Base-by-base conservation (phyloP, 2,329 filamentous ascomycete species). In the Pseudogymnoascus destructans region DNA sequence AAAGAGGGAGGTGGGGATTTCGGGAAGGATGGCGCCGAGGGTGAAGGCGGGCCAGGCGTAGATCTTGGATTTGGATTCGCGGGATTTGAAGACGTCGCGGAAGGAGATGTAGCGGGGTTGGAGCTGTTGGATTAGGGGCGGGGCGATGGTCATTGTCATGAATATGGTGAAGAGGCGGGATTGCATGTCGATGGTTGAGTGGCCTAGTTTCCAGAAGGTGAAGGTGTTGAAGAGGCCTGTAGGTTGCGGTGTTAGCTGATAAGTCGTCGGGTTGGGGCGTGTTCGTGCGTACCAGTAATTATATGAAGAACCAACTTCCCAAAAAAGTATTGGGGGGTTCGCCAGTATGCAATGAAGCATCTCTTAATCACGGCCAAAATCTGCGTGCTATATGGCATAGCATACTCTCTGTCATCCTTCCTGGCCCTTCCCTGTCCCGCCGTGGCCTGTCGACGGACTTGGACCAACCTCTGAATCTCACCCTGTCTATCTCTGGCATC, bases 11-110 rank as follows among this genome's bases (percentile, higher is more conserved):
- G 87, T 89, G 0, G 87, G 87, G 0, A 90, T 74, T 69, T 91
- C 87, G 13, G 79, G 82, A 0, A 88, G 63, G 4, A 89, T 77
- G 1, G 79, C 77, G 0, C 79, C 84, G 2, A 81, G 82, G 0
- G 80, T 78, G 70, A 86, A 88, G 0, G 86, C 84, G 11, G 79
- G 71, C 86, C 87, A 90, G 4, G 79, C 82, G 70, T 91, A 91
- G 40, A 89, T 89, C 69, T 88, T 88, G 17, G 84, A 80, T 17
- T 79, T 86, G 57, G 81, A 78, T 68, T 91, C 87, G 8, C 87
- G 78, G 2, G 77, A 80, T 67, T 84, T 72, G 71, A 86, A 91
- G 49, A 90, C 75, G 30, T 79, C 75, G 3, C 86, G 77, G 46
- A 81, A 79, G 60, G 79, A 74, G 57, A 88, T 72, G 66, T 84